Conservation (phyloP, 2,329 filamentous ascomycete species). For the Aureobasidium sp. region DNA sequence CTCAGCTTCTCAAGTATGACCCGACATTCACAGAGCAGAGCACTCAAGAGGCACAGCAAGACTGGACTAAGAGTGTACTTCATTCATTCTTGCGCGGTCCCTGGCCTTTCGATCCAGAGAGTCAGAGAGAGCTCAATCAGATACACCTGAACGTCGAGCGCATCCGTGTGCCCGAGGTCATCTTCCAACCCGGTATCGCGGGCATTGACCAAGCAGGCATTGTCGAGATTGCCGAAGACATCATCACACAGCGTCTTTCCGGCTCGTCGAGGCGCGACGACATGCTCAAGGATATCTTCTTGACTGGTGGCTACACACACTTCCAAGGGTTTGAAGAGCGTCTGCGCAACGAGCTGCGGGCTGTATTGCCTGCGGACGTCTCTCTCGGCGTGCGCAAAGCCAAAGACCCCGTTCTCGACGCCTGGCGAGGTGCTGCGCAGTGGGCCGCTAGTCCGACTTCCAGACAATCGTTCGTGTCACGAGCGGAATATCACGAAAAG, state of each 20-base stretch:
- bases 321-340: conserved; percentile 84
- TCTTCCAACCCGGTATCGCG: conserved; percentile 88
- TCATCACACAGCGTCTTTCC: conserved; percentile 73
- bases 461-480: conserved; percentile 61
- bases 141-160: conserved; percentile 95
- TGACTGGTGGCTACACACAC: conserved; percentile 87
- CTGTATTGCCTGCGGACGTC: conserved; percentile 62
- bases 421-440: conserved; percentile 84
- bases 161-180: conserved; percentile 85
- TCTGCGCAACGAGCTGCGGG: conserved; percentile 63
- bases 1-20: conserved; percentile 79
- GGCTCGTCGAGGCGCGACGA: conserved; percentile 53
- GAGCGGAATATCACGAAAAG: conserved; percentile 84
- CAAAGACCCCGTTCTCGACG: conserved; percentile 70
- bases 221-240: conserved; percentile 84
- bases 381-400: conserved; percentile 67
- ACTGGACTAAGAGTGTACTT: conserved; percentile 88
- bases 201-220: conserved; percentile 90
- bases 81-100: conserved; percentile 88
- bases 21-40: conserved; percentile 85
- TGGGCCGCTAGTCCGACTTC: conserved; percentile 63
- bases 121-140: conserved; percentile 74
- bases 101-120: conserved; percentile 74
- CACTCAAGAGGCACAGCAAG: conserved; percentile 83
- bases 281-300: conserved; percentile 78